Percentiles rank a stretch among this genome's conserved stretches.
Evolutionary conservation across 2,329 filamentous ascomycete species (phyloP).

Genomic region (Xylaria sp.): DNA sequence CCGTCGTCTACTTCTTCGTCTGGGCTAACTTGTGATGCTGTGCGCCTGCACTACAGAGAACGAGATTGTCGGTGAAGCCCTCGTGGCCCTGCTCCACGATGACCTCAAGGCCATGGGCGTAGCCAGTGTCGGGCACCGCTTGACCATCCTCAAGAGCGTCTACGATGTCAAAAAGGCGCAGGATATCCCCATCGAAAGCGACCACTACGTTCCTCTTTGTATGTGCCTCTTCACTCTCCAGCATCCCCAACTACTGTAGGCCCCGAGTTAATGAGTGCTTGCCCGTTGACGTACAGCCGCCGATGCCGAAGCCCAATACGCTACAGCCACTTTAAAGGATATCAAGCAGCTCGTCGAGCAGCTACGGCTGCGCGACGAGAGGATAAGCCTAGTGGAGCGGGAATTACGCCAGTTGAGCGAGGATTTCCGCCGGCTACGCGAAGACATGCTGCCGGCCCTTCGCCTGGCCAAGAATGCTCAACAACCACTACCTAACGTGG

Average conservation of each 20-base stretch:
- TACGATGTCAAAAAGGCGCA: slow-evolving; percentile 97
- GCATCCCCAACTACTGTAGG: background rate
- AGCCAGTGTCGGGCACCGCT: slow-evolving; percentile 88
- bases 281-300: slow-evolving; percentile 69
- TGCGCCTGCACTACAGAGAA: slow-evolving; percentile 72
- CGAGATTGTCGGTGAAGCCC: slow-evolving; percentile 90
- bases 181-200: slow-evolving; percentile 88
- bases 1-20: slow-evolving; percentile 37
- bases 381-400: slow-evolving; percentile 83
- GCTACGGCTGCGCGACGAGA: slow-evolving; percentile 88
- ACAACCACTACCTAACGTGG: slow-evolving; percentile 78
- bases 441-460: slow-evolving; percentile 91
- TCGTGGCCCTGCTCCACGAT: slow-evolving; percentile 89
- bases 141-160: slow-evolving; percentile 94
- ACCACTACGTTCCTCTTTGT: slow-evolving; percentile 95
- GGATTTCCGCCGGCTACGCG: slow-evolving; percentile 87
- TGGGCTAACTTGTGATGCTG: slow-evolving; percentile 38
- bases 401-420: slow-evolving; percentile 87
- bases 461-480: slow-evolving; percentile 92
- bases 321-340: slow-evolving; percentile 90
- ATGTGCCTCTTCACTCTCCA: slow-evolving; percentile 56
- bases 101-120: slow-evolving; percentile 97
- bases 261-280: slow-evolving; percentile 28
- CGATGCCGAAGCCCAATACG: slow-evolving; percentile 86
- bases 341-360: slow-evolving; percentile 92